phyloP scores from a whole-genome alignment of 148 eudicot species.

The Rhododendron ovatum region DNA sequence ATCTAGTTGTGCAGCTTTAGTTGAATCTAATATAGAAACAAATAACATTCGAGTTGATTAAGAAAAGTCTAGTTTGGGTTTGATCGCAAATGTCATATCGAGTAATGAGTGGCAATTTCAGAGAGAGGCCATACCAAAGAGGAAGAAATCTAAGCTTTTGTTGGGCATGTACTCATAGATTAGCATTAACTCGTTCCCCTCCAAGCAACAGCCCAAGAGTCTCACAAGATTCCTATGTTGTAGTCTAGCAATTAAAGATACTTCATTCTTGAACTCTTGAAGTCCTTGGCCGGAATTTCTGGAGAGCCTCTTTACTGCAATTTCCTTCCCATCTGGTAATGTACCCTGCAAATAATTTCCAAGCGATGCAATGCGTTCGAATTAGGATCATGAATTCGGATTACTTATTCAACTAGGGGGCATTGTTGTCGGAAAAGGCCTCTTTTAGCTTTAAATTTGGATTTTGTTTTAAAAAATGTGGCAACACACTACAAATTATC shows the following conservation, averaged over 20 bases:
- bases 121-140: not conserved
- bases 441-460: not conserved
- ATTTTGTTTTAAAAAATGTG: not conserved
- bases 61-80: too few species aligned
- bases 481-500: not conserved
- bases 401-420: not conserved
- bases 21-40: constrained; percentile 11
- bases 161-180: constrained; percentile 39
- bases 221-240: constrained; percentile 39
- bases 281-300: constrained; percentile 31
- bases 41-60: not conserved
- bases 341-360: constrained; percentile 22
- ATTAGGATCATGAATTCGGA: not conserved
- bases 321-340: constrained; percentile 27
- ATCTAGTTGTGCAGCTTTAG: constrained; percentile 7
- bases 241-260: constrained; percentile 29
- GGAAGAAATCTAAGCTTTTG: constrained; percentile 30
- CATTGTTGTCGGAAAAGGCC: not conserved
- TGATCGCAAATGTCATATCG: not conserved
- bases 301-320: constrained; percentile 40
- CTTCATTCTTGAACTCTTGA: constrained; percentile 32
- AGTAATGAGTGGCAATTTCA: not conserved
- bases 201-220: constrained; percentile 31
- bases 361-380: not conserved
- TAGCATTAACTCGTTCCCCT: constrained; percentile 23